A percentile compares a stretch with the other conserved stretches of the same genome.
Conservation (phyloP, 345 rosid species). For the Dipteronia sinensis region DNA sequence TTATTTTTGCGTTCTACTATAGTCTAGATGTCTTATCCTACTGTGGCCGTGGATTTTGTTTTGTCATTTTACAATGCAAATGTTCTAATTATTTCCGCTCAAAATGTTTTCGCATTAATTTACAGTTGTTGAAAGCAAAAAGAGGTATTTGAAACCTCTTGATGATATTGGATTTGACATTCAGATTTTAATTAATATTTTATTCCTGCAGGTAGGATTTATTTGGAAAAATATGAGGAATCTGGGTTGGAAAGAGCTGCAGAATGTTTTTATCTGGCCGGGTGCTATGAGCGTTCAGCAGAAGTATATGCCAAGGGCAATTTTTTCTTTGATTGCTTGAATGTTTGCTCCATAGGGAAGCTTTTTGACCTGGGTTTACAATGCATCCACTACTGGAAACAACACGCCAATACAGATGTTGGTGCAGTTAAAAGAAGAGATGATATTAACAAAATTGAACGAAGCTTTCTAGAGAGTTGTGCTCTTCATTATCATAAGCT, state of each 20-base stretch:
- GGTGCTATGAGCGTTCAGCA: conserved; percentile 31
- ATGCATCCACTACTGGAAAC: conserved; percentile 39
- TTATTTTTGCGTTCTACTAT: too few relatives aligned
- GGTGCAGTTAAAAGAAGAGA: too few relatives aligned
- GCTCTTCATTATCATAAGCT: conserved; percentile 33
- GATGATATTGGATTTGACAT: neutral
- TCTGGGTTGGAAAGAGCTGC: too few relatives aligned
- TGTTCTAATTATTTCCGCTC: too few relatives aligned
- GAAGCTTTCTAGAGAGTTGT: conserved; percentile 36
- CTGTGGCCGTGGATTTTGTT: too few relatives aligned
- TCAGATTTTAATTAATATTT: neutral
- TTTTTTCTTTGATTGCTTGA: conserved; percentile 37
- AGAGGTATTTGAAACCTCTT: too few relatives aligned
- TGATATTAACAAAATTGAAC: conserved; percentile 18
- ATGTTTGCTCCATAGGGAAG: conserved; percentile 34
- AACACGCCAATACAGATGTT: neutral
- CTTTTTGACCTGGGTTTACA: conserved; percentile 42
- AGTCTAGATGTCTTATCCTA: too few relatives aligned
- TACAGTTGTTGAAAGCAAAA: neutral
- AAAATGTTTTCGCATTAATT: neutral
- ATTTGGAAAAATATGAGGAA: too few relatives aligned
- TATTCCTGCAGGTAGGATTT: too few relatives aligned
- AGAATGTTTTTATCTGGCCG: conserved; percentile 35
- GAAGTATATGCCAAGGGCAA: conserved; percentile 35
- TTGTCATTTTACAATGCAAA: too few relatives aligned